Evolutionary conservation across 2,329 filamentous ascomycete genomes (phyloP).

Genomic region (Ustulina deusta): DNA sequence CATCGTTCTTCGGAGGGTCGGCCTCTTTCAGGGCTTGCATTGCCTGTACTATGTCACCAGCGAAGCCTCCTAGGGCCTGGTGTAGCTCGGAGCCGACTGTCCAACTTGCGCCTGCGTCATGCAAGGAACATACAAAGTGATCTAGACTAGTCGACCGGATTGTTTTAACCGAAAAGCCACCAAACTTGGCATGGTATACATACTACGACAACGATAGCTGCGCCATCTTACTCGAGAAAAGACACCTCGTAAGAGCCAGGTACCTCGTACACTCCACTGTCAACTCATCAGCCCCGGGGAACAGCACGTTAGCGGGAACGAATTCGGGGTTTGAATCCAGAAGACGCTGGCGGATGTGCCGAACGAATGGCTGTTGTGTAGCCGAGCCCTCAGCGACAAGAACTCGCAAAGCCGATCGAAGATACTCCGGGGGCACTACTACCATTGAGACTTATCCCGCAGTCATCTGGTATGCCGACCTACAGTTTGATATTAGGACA

Average conservation of each 20-base stretch:
- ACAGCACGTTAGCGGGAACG: conserved; percentile 42
- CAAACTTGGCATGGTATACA: conserved; percentile 11
- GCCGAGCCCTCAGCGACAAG: conserved; percentile 50
- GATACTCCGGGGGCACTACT: conserved; percentile 50
- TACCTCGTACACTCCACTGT: conserved; percentile 46
- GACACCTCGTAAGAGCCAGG: conserved; percentile 51
- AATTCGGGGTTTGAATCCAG: conserved; percentile 43
- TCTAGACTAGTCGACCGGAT: conserved; percentile 40
- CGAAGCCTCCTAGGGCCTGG: conserved; percentile 45
- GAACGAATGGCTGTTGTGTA: conserved; percentile 52
- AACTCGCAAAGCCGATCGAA: conserved; percentile 52
- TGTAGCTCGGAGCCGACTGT: conserved; percentile 41
- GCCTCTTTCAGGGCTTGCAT: conserved; percentile 54
- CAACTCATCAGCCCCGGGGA: conserved; percentile 44
- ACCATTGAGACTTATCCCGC: conserved; percentile 5
- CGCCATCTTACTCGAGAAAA: conserved; percentile 54
- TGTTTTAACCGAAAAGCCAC: not conserved
- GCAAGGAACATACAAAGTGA: conserved; percentile 45
- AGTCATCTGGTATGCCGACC: conserved; percentile 17
- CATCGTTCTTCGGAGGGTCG: conserved; percentile 35
- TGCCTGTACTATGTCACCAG: conserved; percentile 54
- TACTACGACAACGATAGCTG: conserved; percentile 51
- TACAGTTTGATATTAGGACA: conserved; percentile 55
- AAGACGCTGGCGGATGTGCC: conserved; percentile 50
- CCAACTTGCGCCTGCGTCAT: conserved; percentile 42